phyloP scores from a whole-genome alignment of 192 early-diverging fungal genomes.

The Coemansia sp. region DNA sequence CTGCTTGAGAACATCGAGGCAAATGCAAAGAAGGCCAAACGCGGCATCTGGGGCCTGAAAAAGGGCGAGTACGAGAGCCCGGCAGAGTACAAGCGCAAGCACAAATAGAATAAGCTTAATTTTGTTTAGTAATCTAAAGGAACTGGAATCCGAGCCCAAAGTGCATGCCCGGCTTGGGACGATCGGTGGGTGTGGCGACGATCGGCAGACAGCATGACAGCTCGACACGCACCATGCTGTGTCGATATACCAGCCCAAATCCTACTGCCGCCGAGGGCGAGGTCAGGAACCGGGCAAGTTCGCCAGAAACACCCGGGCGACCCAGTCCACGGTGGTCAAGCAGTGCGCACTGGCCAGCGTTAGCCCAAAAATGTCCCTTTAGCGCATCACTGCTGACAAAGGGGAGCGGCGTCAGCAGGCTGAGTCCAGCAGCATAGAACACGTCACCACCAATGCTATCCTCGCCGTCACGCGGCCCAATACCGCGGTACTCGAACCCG shows the following conservation, averaged over 20 bases:
- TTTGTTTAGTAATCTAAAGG: constrained; percentile 15
- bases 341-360: constrained; percentile 75
- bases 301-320: not conserved
- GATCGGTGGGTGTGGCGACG: constrained; percentile 59
- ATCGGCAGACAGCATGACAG: constrained; percentile 88
- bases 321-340: constrained; percentile 24
- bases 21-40: constrained; percentile 28
- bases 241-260: constrained; percentile 80
- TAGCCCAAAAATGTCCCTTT: constrained; percentile 82
- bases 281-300: constrained; percentile 47
- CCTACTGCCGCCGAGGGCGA: constrained; percentile 75
- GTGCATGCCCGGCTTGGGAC: constrained; percentile 73
- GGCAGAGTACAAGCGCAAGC: constrained; percentile 40
- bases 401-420: constrained; percentile 81
- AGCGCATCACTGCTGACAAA: constrained; percentile 60
- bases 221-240: constrained; percentile 83
- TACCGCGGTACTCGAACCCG: constrained; percentile 83
- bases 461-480: constrained; percentile 78
- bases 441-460: constrained; percentile 89
- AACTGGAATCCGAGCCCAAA: constrained; percentile 87
- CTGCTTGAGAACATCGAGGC: constrained; percentile 26
- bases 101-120: constrained; percentile 6
- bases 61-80: constrained; percentile 28
- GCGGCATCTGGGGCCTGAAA: constrained; percentile 42
- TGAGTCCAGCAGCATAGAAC: constrained; percentile 75